phyloP scores from a whole-genome alignment of 441 rosid genomes.

The Sinapis alba region DNA sequence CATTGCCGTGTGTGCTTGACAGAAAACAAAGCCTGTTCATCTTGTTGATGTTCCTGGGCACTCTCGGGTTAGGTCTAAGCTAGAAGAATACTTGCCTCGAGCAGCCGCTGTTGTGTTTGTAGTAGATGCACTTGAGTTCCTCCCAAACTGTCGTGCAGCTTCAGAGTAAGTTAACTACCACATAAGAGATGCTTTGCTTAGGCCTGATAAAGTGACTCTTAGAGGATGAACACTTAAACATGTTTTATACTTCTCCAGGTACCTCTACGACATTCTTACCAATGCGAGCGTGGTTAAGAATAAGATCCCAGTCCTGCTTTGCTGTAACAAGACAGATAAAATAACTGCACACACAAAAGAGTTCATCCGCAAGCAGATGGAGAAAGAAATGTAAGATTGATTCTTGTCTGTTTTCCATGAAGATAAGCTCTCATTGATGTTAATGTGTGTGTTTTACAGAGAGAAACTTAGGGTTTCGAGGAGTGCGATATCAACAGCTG shows the following conservation, averaged over 20 bases:
- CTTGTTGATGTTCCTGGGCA: slow-evolving; percentile 95
- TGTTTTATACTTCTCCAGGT: slow-evolving; percentile 50
- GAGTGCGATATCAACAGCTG: slow-evolving; percentile 77
- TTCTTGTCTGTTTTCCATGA: neutral
- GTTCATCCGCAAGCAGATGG: slow-evolving; percentile 85
- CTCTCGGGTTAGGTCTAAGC: slow-evolving; percentile 77
- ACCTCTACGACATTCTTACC: slow-evolving; percentile 85
- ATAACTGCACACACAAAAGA: slow-evolving; percentile 93
- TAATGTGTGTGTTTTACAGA: slow-evolving; percentile 44
- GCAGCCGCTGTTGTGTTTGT: slow-evolving; percentile 88
- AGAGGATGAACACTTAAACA: slow-evolving; percentile 9
- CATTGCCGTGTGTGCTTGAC: slow-evolving; percentile 24
- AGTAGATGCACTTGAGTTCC: slow-evolving; percentile 86
- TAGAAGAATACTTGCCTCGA: slow-evolving; percentile 78
- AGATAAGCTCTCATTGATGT: slow-evolving; percentile 10
- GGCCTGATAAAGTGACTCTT: neutral
- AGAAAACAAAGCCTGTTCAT: slow-evolving; percentile 78
- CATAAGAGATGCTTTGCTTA: slow-evolving; percentile 5
- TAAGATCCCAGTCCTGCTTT: slow-evolving; percentile 74
- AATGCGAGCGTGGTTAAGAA: slow-evolving; percentile 70
- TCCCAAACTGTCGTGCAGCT: slow-evolving; percentile 67
- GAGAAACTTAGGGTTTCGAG: slow-evolving; percentile 81
- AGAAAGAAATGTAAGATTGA: slow-evolving; percentile 88
- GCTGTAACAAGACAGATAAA: slow-evolving; percentile 93
- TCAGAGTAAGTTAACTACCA: slow-evolving; percentile 59